Evolutionary conservation across 495 filamentous ascomycete species (phyloP).

Genomic region (Penicillium maclennaniae): DNA sequence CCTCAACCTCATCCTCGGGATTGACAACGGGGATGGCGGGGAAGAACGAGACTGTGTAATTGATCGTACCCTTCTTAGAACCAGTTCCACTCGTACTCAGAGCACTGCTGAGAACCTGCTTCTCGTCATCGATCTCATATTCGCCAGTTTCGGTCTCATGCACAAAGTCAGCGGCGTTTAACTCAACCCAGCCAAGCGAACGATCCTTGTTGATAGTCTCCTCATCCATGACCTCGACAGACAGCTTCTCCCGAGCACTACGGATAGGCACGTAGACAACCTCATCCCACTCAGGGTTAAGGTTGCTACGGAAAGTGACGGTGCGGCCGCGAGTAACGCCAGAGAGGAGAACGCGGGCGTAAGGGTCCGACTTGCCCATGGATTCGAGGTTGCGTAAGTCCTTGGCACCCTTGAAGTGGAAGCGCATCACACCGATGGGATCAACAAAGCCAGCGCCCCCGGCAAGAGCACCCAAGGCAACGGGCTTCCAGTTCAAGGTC

Average conservation of each 20-base stretch:
- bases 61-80: slow-evolving; percentile 71
- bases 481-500: slow-evolving; percentile 90
- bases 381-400: slow-evolving; percentile 89
- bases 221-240: slow-evolving; percentile 93
- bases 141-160: slow-evolving; percentile 72
- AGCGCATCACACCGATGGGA: slow-evolving; percentile 87
- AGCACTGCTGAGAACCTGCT: slow-evolving; percentile 54
- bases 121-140: slow-evolving; percentile 76
- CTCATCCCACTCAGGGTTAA: slow-evolving; percentile 95
- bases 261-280: slow-evolving; percentile 93
- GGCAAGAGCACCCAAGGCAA: slow-evolving; percentile 70
- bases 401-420: slow-evolving; percentile 82
- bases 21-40: slow-evolving; percentile 83
- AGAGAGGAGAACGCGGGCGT: slow-evolving; percentile 81
- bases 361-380: slow-evolving; percentile 95
- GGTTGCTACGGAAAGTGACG: slow-evolving; percentile 92
- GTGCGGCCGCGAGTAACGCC: slow-evolving; percentile 86
- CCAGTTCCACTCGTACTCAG: slow-evolving; percentile 62
- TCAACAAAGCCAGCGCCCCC: slow-evolving; percentile 87
- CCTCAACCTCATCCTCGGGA: slow-evolving; percentile 82
- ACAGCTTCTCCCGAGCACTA: slow-evolving; percentile 74
- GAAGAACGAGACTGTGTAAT: slow-evolving; percentile 86
- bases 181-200: slow-evolving; percentile 71
- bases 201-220: slow-evolving; percentile 87
- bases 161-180: slow-evolving; percentile 76